Evolutionary conservation across 2,329 filamentous ascomycete genomes (phyloP), one percentile per base, ranked within the genome.

Genomic region (Ceratocystis cacaofunesta): DNA sequence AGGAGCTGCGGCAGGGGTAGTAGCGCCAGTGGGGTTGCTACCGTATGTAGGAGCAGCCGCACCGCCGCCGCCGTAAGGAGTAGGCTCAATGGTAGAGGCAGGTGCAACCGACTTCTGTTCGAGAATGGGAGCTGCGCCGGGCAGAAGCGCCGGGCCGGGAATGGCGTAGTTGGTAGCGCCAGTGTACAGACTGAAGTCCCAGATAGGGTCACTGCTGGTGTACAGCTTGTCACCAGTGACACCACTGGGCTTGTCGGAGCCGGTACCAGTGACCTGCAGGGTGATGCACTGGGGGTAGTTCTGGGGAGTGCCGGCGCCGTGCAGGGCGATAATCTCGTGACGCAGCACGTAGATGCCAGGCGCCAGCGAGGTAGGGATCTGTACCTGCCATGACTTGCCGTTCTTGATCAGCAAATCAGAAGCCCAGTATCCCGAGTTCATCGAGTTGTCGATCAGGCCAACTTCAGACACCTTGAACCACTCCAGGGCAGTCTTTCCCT

Each of bases 401-500:
- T 79, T 78, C 57, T 72, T 70, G 64, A 81, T 76, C 68, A 82
- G 72, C 66, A 78, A 71, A 68, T 85, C 82, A 10, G 80, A 74
- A 60, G 80, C 84, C 83, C 83, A 87, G 52, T 72, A 74, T 46
- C 79, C 78, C 0, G 78, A 67, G 75, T 71, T 70, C 44, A 69
- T 68, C 65, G 70, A 74, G 65, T 75, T 78, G 64, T 77, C 75
- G 67, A 79, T 73, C 55, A 84, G 76, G 65, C 83, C 84, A 30
- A 72, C 74, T 69, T 79, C 76, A 32, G 78, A 78, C 66, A 86
- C 81, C 79, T 87, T 87, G 78, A 82, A 80, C 74, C 80, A 85
- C 68, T 78, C 72, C 46, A 86, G 77, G 19, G 72, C 70, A 5
- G 72, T 72, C 74, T 82, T 80, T 73, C 80, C 78, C 64, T 80